These are phyloP conservation scores for Teratosphaeriaceae sp. DNA, from an alignment of 2,329 filamentous ascomycete genomes.

Conservation along the genomic window DNA sequence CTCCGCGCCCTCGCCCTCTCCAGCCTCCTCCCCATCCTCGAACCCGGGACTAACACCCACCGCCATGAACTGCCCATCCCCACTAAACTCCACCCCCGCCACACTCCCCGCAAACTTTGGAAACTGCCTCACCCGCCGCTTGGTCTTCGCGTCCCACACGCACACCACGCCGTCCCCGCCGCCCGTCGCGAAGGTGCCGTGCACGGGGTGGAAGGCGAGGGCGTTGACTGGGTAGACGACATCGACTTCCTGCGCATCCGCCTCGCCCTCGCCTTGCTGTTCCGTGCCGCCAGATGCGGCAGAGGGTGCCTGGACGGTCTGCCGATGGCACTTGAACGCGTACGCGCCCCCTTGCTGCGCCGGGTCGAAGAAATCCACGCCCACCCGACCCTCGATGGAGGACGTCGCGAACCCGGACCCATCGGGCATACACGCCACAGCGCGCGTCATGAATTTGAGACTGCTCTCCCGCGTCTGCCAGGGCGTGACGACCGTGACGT, in stretches of 20 bases:
- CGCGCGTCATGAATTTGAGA: constrained; percentile 91
- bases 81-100: constrained; percentile 68
- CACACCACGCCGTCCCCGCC: constrained; percentile 90
- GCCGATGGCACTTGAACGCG: constrained; percentile 96
- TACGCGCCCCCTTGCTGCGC: constrained; percentile 92
- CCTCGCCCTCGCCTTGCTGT: constrained; percentile 43
- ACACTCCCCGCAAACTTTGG: constrained; percentile 76
- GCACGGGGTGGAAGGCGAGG: constrained; percentile 74
- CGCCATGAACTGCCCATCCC: constrained; percentile 70
- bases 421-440: constrained; percentile 92
- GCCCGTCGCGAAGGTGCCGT: constrained; percentile 80
- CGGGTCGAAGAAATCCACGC: constrained; percentile 97
- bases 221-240: constrained; percentile 90
- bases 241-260: constrained; percentile 59
- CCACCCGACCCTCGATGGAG: constrained; percentile 90
- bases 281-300: constrained; percentile 46
- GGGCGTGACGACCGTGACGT: constrained; percentile 41
- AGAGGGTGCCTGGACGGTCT: constrained; percentile 62
- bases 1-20: constrained; percentile 60
- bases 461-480: constrained; percentile 94
- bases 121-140: constrained; percentile 84
- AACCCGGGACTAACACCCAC: constrained; percentile 81
- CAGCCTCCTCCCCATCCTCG: constrained; percentile 79
- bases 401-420: constrained; percentile 89
- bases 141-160: constrained; percentile 85